phyloP scores from a whole-genome alignment of 495 filamentous ascomycete genomes.

The Aspergillus nanangensis region DNA sequence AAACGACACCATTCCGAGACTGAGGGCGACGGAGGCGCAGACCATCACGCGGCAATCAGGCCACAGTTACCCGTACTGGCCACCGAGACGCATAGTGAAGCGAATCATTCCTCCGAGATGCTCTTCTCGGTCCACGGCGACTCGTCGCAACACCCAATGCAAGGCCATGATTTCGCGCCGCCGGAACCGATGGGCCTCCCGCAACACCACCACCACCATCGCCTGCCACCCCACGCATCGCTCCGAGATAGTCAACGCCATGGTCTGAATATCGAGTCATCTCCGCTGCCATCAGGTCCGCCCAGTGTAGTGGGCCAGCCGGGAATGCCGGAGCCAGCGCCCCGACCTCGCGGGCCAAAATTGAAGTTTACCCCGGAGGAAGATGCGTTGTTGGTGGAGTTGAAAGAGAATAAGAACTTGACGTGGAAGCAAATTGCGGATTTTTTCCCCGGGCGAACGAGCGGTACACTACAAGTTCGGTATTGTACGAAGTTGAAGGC shows the following conservation, averaged over 20 bases:
- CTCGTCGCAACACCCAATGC: conserved; percentile 20
- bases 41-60: conserved; percentile 21
- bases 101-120: conserved; percentile 26
- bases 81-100: conserved; percentile 20
- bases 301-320: conserved; percentile 74
- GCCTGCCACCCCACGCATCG: conserved; percentile 61
- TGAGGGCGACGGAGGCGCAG: conserved; percentile 18
- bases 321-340: conserved; percentile 77
- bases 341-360: conserved; percentile 74
- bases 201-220: conserved; percentile 69
- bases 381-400: conserved; percentile 74
- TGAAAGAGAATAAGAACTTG: conserved; percentile 88
- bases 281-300: conserved; percentile 31
- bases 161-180: conserved; percentile 25
- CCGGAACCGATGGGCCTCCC: conserved; percentile 23
- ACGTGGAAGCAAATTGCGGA: conserved; percentile 96
- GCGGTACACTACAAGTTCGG: conserved; percentile 83
- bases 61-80: conserved; percentile 26
- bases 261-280: conserved; percentile 22
- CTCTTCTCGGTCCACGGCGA: conserved; percentile 29
- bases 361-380: conserved; percentile 88
- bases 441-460: conserved; percentile 85
- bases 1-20: conserved; percentile 29
- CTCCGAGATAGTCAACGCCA: conserved; percentile 23
- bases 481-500: conserved; percentile 93